Base-by-base conservation (phyloP, 202 grass and related monocot genomes). In the Thinopyrum obtusiflorum region DNA sequence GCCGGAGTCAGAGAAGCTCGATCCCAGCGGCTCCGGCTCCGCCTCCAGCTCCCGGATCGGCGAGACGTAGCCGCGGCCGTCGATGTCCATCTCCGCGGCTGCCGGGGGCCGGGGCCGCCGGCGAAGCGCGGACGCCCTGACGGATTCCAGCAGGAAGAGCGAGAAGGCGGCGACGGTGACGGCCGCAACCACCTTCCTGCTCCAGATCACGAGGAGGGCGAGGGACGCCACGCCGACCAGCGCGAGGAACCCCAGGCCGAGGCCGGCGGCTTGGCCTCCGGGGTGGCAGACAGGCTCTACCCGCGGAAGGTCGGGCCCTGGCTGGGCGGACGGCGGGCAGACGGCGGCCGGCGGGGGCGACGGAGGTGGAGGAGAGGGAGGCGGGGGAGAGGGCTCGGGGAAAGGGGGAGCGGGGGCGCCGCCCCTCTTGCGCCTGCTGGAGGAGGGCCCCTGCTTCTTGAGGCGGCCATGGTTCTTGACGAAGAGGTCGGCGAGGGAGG, bases 401-500 rank as follows among this genome's bases (percentile, higher is more conserved):
- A 81, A 31, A n/a, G 21, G 39, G 0, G 65, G 59, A 4, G 27
- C 49, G 51, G 68, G 51, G 0, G 11, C 49, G 17, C 39, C 61
- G 78, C 62, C 62, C 81, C 65, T 84, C 77, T 83, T 83, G 84
- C 64, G 86, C 73, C 84, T 86, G 49, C 5, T 39, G 0, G 85
- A 55, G 2, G 89, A 84, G 7, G 97, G 82, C 1, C 15, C 49
- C 49, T 53, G 49, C 42, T 94, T 94, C 82, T 89, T 91, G 79
- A 94, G 90, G 79, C 93, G 93, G 81, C 86, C 89, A 82, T 92
- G 90, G 82, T 98, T 98, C 89, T 94, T 98, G 72, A 98, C 93
- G 76, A 95, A 75, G 77, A 98, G 89, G 78, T 96, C 96, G 31
- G 96, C 96, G 77, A 98, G 89, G 86, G 96, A 98, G 82, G 96